phyloP scores from a whole-genome alignment of 345 rosid species.

The Euphorbia lathyris region DNA sequence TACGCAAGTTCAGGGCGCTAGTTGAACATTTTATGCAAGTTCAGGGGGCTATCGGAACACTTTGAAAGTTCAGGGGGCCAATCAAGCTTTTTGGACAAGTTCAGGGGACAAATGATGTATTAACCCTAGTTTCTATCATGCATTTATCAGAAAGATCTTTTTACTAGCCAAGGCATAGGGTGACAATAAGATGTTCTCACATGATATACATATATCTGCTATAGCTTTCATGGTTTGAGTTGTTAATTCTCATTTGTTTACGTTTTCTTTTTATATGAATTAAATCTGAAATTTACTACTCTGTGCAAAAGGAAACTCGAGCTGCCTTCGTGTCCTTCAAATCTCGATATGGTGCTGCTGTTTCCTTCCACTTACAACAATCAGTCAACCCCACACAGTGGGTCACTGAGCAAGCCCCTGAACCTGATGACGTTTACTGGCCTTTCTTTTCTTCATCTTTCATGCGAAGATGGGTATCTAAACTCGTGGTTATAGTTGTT shows the following conservation, averaged over 20 bases:
- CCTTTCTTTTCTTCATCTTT: constrained; percentile 90
- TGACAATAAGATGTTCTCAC: neutral
- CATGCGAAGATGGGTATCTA: constrained; percentile 79
- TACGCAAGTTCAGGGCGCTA: too few relatives aligned
- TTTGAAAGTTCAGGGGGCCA: too few relatives aligned
- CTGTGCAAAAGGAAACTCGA: constrained; percentile 59
- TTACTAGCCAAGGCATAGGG: neutral
- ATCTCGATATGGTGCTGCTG: constrained; percentile 80
- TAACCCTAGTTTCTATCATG: too few relatives aligned
- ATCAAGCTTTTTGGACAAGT: too few relatives aligned
- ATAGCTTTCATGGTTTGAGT: neutral
- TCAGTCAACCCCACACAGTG: constrained; percentile 81
- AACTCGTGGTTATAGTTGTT: constrained; percentile 58
- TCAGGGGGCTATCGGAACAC: too few relatives aligned
- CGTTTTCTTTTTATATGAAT: neutral
- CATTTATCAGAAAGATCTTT: neutral
- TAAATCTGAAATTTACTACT: constrained; percentile 17
- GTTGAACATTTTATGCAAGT: too few relatives aligned
- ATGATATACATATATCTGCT: neutral
- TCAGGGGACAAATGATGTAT: too few relatives aligned
- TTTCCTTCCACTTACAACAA: constrained; percentile 71
- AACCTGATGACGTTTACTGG: constrained; percentile 88
- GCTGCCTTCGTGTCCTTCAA: constrained; percentile 98
- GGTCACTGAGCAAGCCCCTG: constrained; percentile 87
- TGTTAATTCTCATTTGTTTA: constrained; percentile 2